These are phyloP conservation scores for Chalara sp. DNA, from an alignment of 2,329 filamentous ascomycete species.

Conservation along the genomic window DNA sequence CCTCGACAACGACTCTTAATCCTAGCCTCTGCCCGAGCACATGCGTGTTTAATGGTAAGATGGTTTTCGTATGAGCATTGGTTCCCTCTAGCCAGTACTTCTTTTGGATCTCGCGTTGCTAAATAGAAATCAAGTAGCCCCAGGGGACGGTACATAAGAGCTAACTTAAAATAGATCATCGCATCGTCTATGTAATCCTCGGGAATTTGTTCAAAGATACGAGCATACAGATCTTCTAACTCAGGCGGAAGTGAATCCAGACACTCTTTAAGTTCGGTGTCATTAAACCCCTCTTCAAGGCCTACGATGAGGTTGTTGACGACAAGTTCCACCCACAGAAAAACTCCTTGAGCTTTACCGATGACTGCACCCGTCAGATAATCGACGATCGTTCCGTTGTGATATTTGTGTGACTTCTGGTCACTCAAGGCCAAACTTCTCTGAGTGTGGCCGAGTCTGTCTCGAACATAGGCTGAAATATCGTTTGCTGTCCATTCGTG, in stretches of 20 bases:
- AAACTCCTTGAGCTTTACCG: constrained; percentile 4
- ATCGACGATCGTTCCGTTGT: constrained; percentile 1
- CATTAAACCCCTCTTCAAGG: constrained; percentile 3
- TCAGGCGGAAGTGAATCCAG: constrained; percentile 4
- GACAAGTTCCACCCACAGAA: constrained; percentile 5
- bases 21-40: no score
- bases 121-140: constrained; percentile 3
- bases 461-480: constrained; percentile 5
- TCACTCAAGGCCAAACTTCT: constrained; percentile 3
- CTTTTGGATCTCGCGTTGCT: constrained; percentile 2
- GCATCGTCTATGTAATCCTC: constrained; percentile 3
- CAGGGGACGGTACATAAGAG: not conserved
- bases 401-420: constrained; percentile 2
- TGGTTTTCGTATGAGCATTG: no score
- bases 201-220: constrained; percentile 5
- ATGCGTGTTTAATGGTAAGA: no score
- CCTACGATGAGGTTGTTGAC: constrained; percentile 3
- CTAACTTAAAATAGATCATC: constrained; percentile 5
- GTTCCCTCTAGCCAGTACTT: no score
- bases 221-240: constrained; percentile 5
- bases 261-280: constrained; percentile 4
- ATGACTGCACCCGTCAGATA: constrained; percentile 3
- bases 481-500: constrained; percentile 7
- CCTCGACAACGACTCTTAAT: no score
- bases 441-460: constrained; percentile 2